Evolutionary conservation across 306 rosid genomes (phyloP).

Genomic region (Sphenostylis stenocarpa): DNA sequence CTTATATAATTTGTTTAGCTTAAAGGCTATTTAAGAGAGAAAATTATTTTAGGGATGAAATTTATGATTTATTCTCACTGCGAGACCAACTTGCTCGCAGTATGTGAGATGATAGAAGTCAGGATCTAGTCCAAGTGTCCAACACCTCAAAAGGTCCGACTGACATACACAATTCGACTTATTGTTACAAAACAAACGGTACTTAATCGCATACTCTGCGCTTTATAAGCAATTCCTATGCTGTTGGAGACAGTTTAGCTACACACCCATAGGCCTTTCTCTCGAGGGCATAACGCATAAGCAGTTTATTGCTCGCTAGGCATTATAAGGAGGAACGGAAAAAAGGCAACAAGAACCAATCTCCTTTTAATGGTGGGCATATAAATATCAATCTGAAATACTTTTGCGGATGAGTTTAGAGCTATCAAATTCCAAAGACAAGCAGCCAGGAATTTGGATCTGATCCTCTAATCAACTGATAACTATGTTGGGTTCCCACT

Average conservation of each 20-base stretch:
- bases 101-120: not conserved
- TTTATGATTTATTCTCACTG: no score
- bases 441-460: slow-evolving; percentile 14
- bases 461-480: not conserved
- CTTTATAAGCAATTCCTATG: not conserved
- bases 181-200: slow-evolving; percentile 1
- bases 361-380: slow-evolving; percentile 6
- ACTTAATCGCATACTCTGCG: not conserved
- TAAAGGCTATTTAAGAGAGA: no score
- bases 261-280: slow-evolving; percentile 26
- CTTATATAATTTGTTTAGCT: no score
- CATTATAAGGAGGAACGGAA: not conserved
- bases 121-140: not conserved
- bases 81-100: not conserved
- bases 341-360: slow-evolving; percentile 19
- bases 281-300: slow-evolving; percentile 6
- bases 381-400: slow-evolving; percentile 6
- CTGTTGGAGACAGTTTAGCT: slow-evolving; percentile 22
- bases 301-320: slow-evolving; percentile 3
- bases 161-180: not conserved
- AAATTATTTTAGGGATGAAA: no score
- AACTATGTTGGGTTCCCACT: not conserved
- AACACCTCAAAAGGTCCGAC: not conserved
- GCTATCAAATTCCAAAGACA: slow-evolving; percentile 31
- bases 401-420: slow-evolving; percentile 17